Base-by-base conservation (phyloP, 495 filamentous ascomycete species). In the Daldinia concentrica region DNA sequence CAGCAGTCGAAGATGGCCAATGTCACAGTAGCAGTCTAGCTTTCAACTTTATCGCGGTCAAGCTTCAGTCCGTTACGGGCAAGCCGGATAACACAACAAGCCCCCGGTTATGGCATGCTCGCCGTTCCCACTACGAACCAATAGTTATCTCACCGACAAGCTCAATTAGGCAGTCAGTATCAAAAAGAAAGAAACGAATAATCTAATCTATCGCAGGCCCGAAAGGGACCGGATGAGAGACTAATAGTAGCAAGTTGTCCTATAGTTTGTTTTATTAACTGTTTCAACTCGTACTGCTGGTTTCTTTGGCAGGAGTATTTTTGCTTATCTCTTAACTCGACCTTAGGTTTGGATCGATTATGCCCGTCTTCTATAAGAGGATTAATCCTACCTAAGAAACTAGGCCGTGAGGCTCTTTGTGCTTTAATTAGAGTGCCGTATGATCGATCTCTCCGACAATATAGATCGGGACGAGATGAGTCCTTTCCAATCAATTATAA, bases 81-180 rank as follows among this genome's bases (percentile, higher is more conserved):
- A 58, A 58, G 29, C 9, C 24, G 8, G 24, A 39, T 60, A 37
- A 29, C 22, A 26, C n/a, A 61, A 56, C 41, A 37, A 30, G 22
- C 26, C 32, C 19, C 11, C 7, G 22, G 59, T 50, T 66, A 52
- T 67, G 58, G 64, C 43, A 48, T 48, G 43, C 43, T 48, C 43
- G 43, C 17, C 17, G 7, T 48, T 19, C 8, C 9, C 6, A 8
- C 7, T 22, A 22, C 17, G 7, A 64, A 59, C 30, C 34, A 34
- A 56, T 22, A 52, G 34, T 48, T 48, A 59, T 36, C 14, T 30
- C 26, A 27, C 51, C 27, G 41, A 50, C 12, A 8, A 54, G 17
- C 62, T 58, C 24, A n/a, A 67, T 72, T 72, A 72, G 69, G 69
- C 63, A 72, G 58, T 64, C 62, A 30, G 8, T 30, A 29, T 54